Percentiles rank a stretch among this genome's conserved stretches.
Conservation (phyloP, 1,284 basidiomycete species). For the Irpex lacteus region DNA sequence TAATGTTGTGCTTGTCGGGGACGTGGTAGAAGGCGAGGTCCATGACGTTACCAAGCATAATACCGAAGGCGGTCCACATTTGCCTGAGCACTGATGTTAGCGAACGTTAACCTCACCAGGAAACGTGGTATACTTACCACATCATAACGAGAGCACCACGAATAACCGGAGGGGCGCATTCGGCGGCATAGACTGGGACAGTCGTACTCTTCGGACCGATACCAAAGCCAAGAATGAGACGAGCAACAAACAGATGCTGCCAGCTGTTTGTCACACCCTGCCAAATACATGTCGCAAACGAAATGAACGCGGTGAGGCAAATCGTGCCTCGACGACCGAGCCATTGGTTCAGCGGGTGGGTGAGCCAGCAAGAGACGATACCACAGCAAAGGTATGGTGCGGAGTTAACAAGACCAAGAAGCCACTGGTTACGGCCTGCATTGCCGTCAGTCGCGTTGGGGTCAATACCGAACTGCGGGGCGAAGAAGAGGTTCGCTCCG, state of each 20-base stretch:
- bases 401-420: slow-evolving; percentile 74
- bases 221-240: slow-evolving; percentile 68
- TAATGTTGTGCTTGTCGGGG: slow-evolving; percentile 39
- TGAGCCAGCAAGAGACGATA: slow-evolving; percentile 64
- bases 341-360: slow-evolving; percentile 66
- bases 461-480: slow-evolving; percentile 59
- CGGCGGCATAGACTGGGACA: slow-evolving; percentile 65
- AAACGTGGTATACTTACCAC: slow-evolving; percentile 38
- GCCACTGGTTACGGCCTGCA: slow-evolving; percentile 52
- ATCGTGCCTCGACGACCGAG: slow-evolving; percentile 80
- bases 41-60: slow-evolving; percentile 57
- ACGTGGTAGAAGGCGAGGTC: slow-evolving; percentile 59
- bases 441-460: slow-evolving; percentile 21
- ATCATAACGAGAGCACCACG: slow-evolving; percentile 81
- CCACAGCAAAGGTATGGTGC: slow-evolving; percentile 70
- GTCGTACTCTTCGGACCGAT: slow-evolving; percentile 70
- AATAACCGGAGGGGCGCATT: slow-evolving; percentile 67
- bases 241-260: slow-evolving; percentile 68
- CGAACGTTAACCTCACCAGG: too few relatives aligned
- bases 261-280: slow-evolving; percentile 68
- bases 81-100: slow-evolving; percentile 34
- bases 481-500: slow-evolving; percentile 72
- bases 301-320: slow-evolving; percentile 65
- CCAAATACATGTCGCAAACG: slow-evolving; percentile 66
- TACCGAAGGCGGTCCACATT: slow-evolving; percentile 76